Conservation (phyloP, 331 rosid species). For the Arachis monticola region DNA sequence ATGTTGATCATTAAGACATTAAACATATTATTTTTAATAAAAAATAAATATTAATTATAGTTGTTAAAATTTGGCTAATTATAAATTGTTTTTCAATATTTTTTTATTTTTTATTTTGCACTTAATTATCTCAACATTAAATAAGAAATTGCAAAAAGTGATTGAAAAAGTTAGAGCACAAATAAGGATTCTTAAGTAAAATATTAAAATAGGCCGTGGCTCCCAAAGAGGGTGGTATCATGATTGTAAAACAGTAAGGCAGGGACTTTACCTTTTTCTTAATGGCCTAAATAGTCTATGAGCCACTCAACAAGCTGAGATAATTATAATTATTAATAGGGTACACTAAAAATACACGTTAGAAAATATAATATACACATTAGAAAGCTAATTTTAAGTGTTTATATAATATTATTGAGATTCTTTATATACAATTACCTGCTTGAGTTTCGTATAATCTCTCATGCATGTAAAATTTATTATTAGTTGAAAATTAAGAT, state of each 20-base stretch:
- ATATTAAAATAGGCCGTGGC: conserved; percentile 30
- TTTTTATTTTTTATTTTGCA: not conserved
- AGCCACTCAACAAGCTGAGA: conserved; percentile 34
- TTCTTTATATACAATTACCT: no score
- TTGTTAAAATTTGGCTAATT: no score
- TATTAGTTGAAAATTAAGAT: no score
- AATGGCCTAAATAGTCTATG: conserved; percentile 36
- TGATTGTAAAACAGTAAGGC: conserved; percentile 35
- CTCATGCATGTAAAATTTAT: no score
- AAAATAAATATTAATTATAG: not conserved
- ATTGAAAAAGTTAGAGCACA: conserved; percentile 21
- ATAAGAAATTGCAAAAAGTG: not conserved
- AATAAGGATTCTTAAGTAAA: not conserved
- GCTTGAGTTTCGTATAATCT: no score
- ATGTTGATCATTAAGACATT: no score
- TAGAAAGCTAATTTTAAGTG: no score
- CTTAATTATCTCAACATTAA: not conserved
- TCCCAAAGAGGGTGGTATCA: conserved; percentile 22
- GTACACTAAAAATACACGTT: no score
- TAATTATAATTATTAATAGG: not conserved
- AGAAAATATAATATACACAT: no score
- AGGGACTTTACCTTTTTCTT: conserved; percentile 32
- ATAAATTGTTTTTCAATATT: no score
- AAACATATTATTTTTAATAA: not conserved
- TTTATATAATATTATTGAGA: no score